A percentile compares a stretch with the other conserved stretches of the same genome.
phyloP scores from a whole-genome alignment of 164 flowering plant genomes.

The Amborella trichopoda region DNA sequence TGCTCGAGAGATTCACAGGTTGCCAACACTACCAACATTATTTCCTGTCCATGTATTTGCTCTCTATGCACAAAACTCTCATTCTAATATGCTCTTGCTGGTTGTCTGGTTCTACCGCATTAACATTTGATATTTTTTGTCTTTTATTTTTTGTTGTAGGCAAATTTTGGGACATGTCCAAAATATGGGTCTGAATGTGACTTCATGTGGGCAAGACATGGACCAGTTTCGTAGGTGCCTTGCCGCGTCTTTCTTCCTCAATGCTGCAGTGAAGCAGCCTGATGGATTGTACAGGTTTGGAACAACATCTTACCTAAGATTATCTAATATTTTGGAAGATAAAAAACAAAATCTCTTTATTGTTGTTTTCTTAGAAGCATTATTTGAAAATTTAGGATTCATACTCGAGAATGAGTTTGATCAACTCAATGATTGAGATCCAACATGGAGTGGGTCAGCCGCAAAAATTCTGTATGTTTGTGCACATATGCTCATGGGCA shows the following conservation, averaged over 20 bases:
- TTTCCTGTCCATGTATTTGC: neutral
- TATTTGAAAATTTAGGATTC: no score
- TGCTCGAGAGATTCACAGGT: conserved; percentile 91
- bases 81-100: neutral
- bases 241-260: conserved; percentile 86
- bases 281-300: conserved; percentile 78
- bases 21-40: neutral
- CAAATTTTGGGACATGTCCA: conserved; percentile 65
- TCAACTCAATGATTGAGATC: no score
- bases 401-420: no score
- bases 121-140: neutral
- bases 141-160: conserved; percentile 27
- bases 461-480: no score
- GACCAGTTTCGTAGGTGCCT: conserved; percentile 77
- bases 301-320: neutral
- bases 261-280: conserved; percentile 76
- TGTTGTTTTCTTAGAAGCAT: no score
- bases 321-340: no score
- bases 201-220: conserved; percentile 88
- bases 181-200: conserved; percentile 61
- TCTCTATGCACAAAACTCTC: neutral
- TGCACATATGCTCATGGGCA: no score
- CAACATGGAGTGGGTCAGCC: no score
- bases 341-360: no score
- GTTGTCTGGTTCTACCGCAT: neutral